Base-by-base conservation (phyloP, 805 yeast genomes). In the Wickerhamomyces mucosus region DNA sequence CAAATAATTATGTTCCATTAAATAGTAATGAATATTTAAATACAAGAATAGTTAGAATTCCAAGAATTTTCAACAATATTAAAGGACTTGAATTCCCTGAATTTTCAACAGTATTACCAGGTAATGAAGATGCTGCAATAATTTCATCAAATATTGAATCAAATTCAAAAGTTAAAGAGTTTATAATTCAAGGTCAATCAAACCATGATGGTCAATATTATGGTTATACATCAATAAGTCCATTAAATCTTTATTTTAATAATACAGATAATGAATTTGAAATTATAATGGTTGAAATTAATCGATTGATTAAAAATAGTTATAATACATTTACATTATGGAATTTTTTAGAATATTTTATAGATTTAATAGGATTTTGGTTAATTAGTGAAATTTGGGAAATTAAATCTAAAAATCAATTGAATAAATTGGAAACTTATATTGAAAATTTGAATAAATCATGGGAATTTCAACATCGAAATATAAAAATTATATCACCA, bases 41-140 rank as follows among this genome's bases (percentile, higher is more conserved):
- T 7, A 72, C 81, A 1, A 55, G 89, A 36, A 62, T 80, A n/a
- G 76, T 79, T 4, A 49, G 88, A 32, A 61, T 79, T 3, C 85
- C 89, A 4, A 51, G 86, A 38, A 36, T 59, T 2, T 72, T 64
- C 34, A 56, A 56, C 13, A 42, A 47, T 2, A n/a, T n/a, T n/a
- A 49, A 45, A 8, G 56, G 63, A 3, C 27, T 50, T 2, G 37
- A 39, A 20, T 57, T 61, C 14, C 85, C 86, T 2, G 69, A 63
- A 40, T 79, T 78, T 47, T 73, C 80, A 7, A 49, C 50, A 1
- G 48, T 38, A 7, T 40, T 65, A 0, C 86, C 86, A 0, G 88
- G 88, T 0, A 39, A 28, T 3, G 86, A 79, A 43, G 72, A 76
- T 3, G 84, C 78, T 3, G 82, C 82, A 0, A 49, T 72, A n/a